Evolutionary conservation across 108 stramenopile genomes (phyloP).

Genomic region (Pseudonitzschia multiseries): DNA sequence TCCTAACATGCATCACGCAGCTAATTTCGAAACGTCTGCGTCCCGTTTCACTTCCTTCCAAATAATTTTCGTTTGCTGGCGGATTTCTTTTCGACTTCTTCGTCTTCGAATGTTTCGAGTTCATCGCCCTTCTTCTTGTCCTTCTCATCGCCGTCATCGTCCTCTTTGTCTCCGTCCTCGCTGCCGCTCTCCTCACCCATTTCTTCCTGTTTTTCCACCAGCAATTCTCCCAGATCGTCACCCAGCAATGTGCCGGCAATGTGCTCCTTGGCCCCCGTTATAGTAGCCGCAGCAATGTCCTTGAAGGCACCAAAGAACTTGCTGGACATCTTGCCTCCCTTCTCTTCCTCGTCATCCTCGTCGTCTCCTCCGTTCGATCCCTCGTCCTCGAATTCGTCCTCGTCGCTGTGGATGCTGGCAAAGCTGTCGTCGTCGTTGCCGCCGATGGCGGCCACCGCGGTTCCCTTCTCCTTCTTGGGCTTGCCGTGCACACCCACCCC

Average conservation of each 20-base stretch:
- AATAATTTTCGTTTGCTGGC: conserved; percentile 19
- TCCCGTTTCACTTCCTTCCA: conserved; percentile 18
- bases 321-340: conserved; percentile 12
- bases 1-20: too few species aligned
- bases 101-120: conserved; percentile 6
- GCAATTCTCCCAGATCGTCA: conserved; percentile 39
- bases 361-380: neutral
- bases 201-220: conserved; percentile 40
- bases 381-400: conserved; percentile 19
- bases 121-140: conserved; percentile 11
- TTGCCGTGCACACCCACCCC: conserved; percentile 6
- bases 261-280: conserved; percentile 43
- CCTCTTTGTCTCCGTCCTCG: too few species aligned
- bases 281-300: conserved; percentile 30
- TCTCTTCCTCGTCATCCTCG: too few species aligned
- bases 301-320: conserved; percentile 21
- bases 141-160: conserved; percentile 23
- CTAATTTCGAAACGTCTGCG: neutral
- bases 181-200: conserved; percentile 22
- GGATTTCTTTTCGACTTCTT: conserved; percentile 15
- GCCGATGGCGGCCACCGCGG: neutral
- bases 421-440: neutral
- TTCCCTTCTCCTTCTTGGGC: neutral
- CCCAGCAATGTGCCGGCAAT: conserved; percentile 33
- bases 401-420: neutral